phyloP scores from a whole-genome alignment of 1,284 basidiomycete species.

The Rhodotorula sp. region DNA sequence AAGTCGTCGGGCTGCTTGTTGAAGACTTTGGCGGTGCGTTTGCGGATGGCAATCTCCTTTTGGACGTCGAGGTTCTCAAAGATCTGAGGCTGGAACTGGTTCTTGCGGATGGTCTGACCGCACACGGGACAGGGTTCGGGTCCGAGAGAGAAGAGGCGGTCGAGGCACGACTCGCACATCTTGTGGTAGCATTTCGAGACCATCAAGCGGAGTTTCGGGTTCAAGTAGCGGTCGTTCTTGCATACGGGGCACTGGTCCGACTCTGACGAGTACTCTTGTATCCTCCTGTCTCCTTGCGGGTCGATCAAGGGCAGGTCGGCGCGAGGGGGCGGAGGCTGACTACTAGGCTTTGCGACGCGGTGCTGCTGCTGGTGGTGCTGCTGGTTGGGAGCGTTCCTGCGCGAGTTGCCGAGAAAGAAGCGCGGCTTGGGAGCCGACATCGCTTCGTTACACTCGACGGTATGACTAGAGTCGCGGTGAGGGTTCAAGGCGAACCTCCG shows the following conservation, averaged over 20 bases:
- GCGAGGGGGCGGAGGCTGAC: constrained; percentile 10
- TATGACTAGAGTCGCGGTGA: not conserved
- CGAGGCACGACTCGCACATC: constrained; percentile 97
- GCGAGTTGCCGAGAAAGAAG: constrained; percentile 34
- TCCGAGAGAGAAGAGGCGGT: constrained; percentile 90
- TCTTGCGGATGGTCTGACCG: constrained; percentile 80
- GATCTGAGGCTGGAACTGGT: constrained; percentile 92
- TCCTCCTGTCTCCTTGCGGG: constrained; percentile 19
- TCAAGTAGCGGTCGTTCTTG: constrained; percentile 93
- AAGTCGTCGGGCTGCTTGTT: constrained; percentile 94
- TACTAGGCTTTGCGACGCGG: constrained; percentile 2
- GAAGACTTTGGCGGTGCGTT: constrained; percentile 85
- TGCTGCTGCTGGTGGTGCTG: not conserved
- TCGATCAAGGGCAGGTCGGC: constrained; percentile 10
- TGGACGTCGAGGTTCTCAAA: constrained; percentile 96
- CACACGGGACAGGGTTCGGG: constrained; percentile 97
- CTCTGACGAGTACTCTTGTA: constrained; percentile 35
- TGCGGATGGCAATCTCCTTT: constrained; percentile 87
- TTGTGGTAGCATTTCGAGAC: constrained; percentile 95
- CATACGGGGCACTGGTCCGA: constrained; percentile 96
- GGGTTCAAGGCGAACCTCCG: not conserved
- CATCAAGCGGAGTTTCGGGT: constrained; percentile 86
- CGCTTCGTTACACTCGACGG: no score
- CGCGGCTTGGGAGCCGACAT: constrained; percentile 25
- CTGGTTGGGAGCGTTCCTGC: not conserved